phyloP scores from a whole-genome alignment of 2,329 filamentous ascomycete species.

The Penicillium sclerotiorum region DNA sequence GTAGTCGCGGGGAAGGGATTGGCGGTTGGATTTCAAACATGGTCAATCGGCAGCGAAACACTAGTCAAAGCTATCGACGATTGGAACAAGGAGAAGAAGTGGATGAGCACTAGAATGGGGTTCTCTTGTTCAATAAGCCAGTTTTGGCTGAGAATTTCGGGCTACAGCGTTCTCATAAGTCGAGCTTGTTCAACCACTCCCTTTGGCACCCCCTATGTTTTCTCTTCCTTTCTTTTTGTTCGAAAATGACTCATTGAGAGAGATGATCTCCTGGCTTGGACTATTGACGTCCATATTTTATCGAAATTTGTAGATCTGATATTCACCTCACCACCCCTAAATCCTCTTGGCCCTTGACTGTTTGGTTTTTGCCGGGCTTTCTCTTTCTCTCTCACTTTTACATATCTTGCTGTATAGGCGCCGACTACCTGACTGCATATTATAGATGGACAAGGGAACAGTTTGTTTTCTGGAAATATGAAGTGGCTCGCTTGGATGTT shows the following conservation, averaged over 20 bases:
- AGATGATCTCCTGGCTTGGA: no score
- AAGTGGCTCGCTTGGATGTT: not conserved
- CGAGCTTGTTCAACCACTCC: not conserved
- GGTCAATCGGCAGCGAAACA: slow-evolving; percentile 56
- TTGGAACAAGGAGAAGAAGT: slow-evolving; percentile 51
- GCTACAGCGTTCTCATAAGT: no score
- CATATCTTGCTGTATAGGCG: not conserved
- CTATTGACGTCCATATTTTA: no score
- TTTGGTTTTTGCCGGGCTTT: not conserved
- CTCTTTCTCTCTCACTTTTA: slow-evolving; percentile 2
- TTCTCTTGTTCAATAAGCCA: not conserved
- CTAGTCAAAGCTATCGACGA: slow-evolving; percentile 46
- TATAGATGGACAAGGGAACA: not conserved
- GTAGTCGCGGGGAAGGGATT: slow-evolving; percentile 56
- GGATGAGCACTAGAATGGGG: slow-evolving; percentile 16
- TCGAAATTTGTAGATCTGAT: not conserved
- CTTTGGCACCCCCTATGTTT: not conserved
- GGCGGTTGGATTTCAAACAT: slow-evolving; percentile 72
- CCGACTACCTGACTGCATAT: not conserved
- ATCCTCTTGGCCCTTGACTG: slow-evolving; percentile 5
- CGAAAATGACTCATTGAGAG: not conserved
- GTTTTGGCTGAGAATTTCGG: no score
- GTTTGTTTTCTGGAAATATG: not conserved
- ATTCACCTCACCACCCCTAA: not conserved
- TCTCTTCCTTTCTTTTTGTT: not conserved